These are phyloP conservation scores for Galeopsis tetrahit DNA, from an alignment of 257 asterid genomes.

Conservation along the genomic window DNA sequence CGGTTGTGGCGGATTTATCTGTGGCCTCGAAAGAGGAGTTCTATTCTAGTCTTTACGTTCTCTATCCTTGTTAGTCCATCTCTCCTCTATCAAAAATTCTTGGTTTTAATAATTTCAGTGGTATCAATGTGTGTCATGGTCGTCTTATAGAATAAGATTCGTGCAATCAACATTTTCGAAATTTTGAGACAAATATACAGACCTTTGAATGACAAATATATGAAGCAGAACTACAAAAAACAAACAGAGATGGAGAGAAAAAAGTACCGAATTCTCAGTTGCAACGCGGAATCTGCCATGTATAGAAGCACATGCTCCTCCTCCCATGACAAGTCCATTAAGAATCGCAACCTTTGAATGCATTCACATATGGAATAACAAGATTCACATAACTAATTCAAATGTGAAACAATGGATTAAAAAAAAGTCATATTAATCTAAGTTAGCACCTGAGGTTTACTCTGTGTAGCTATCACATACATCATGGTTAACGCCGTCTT, in stretches of 20 bases:
- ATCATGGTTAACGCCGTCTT: neutral
- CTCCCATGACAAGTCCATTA: neutral
- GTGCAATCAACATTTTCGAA: too few species aligned
- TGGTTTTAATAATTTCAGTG: neutral
- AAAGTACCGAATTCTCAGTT: neutral
- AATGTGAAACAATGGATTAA: neutral
- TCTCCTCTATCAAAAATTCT: too few species aligned
- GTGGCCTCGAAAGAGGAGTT: too few species aligned
- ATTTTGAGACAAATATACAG: too few species aligned
- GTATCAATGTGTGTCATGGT: slow-evolving; percentile 31
- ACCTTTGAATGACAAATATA: neutral
- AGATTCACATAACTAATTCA: neutral
- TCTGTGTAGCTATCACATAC: neutral
- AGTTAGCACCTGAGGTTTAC: neutral
- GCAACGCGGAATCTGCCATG: slow-evolving; percentile 3
- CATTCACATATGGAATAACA: neutral
- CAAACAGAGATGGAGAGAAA: neutral
- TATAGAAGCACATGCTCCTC: slow-evolving; percentile 7
- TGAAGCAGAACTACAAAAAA: neutral
- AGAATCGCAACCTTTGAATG: neutral
- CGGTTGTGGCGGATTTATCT: too few species aligned
- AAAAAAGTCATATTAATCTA: neutral
- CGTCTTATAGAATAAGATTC: too few species aligned
- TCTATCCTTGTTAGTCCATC: too few species aligned
- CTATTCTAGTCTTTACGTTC: too few species aligned